Evolutionary conservation across 495 filamentous ascomycete genomes (phyloP).

Genomic region (Penicillium coprophilum): DNA sequence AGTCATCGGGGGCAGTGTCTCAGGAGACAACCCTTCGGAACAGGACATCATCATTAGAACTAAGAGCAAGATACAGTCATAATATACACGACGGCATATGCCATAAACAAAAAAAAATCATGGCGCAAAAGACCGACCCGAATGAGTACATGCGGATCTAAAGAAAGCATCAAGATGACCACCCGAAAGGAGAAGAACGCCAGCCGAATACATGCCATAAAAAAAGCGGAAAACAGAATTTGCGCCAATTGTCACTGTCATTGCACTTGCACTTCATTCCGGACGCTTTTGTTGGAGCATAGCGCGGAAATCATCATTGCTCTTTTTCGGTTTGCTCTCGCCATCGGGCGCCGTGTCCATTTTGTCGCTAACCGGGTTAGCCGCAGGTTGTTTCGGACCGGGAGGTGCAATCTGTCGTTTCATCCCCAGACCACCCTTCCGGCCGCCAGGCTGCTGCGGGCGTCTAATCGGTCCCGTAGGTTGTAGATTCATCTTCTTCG

Average conservation of each 20-base stretch:
- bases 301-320: constrained; percentile 84
- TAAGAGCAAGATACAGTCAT: constrained; percentile 28
- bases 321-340: constrained; percentile 55
- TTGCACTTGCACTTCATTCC: constrained; percentile 31
- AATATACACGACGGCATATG: constrained; percentile 33
- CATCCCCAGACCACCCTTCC: constrained; percentile 51
- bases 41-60: constrained; percentile 31
- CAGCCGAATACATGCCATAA: constrained; percentile 26
- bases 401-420: constrained; percentile 46
- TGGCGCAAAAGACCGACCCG: constrained; percentile 16
- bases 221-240: constrained; percentile 11
- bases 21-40: constrained; percentile 16
- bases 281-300: constrained; percentile 57
- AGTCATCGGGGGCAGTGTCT: constrained; percentile 12
- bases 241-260: constrained; percentile 28
- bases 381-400: constrained; percentile 1
- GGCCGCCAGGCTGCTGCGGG: constrained; percentile 52
- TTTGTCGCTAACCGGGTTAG: constrained; percentile 33
- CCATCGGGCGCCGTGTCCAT: constrained; percentile 37
- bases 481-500: constrained; percentile 44
- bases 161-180: constrained; percentile 11
- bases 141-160: constrained; percentile 13
- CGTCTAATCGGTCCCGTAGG: constrained; percentile 55
- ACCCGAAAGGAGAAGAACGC: constrained; percentile 21
- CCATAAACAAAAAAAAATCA: constrained; percentile 11